Percentiles rank a stretch among this genome's conserved stretches.
These are phyloP conservation scores for Ramalina intermedia DNA, from an alignment of 495 filamentous ascomycete species.

Conservation along the genomic window DNA sequence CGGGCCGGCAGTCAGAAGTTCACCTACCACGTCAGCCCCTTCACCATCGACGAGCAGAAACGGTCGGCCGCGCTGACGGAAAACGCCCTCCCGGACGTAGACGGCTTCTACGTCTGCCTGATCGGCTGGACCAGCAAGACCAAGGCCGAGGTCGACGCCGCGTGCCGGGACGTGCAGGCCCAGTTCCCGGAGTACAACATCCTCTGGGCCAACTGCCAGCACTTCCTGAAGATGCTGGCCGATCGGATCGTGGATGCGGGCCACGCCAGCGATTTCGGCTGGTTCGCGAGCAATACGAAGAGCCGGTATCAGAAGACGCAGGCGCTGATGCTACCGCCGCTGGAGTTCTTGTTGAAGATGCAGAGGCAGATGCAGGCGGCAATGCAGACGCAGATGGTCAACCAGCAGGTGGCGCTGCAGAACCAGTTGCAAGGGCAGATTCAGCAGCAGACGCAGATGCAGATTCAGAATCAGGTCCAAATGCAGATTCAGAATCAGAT, in stretches of 20 bases:
- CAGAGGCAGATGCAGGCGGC: background rate
- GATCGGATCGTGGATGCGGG: background rate
- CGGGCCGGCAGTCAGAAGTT: constrained; percentile 7
- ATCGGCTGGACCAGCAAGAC: constrained; percentile 2
- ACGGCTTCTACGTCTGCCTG: constrained; percentile 3
- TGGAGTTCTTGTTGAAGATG: constrained; percentile 1
- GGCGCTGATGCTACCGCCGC: background rate
- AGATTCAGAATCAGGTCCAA: constrained; percentile 1
- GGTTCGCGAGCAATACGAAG: background rate
- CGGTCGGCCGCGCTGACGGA: background rate
- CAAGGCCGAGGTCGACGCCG: constrained; percentile 1
- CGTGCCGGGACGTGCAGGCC: background rate
- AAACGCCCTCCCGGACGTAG: background rate
- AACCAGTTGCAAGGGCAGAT: background rate
- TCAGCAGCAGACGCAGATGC: background rate
- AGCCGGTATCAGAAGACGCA: constrained; percentile 2
- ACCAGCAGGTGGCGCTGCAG: too few relatives aligned
- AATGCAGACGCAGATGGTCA: background rate
- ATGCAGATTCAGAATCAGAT: background rate
- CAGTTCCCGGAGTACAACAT: background rate
- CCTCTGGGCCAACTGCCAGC: constrained; percentile 1
- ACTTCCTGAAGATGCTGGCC: background rate
- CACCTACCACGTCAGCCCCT: constrained; percentile 1
- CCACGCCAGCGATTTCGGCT: background rate
- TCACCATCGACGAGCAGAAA: constrained; percentile 3